Percentiles rank a stretch among this genome's conserved stretches.
phyloP scores from a whole-genome alignment of 1,284 basidiomycete genomes.

The Tausonia pullulans region DNA sequence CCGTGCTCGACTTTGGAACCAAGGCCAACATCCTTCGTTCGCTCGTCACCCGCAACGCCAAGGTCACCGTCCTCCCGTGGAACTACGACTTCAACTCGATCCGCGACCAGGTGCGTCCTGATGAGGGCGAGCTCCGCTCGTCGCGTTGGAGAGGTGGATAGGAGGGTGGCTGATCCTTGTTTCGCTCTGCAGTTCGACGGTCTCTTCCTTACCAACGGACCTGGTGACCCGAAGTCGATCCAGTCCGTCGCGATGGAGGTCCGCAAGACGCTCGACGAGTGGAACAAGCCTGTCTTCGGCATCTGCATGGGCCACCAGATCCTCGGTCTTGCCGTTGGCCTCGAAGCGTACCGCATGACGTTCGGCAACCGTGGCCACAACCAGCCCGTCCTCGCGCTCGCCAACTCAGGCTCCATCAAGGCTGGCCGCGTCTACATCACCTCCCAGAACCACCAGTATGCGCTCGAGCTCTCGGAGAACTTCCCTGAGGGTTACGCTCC shows the following conservation, averaged over 20 bases:
- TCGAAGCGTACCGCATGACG: slow-evolving; percentile 93
- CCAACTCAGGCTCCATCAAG: slow-evolving; percentile 78
- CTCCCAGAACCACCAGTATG: slow-evolving; percentile 88
- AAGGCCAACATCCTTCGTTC: slow-evolving; percentile 96
- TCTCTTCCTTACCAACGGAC: slow-evolving; percentile 92
- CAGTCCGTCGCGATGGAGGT: slow-evolving; percentile 73
- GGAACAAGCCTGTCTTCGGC: slow-evolving; percentile 89
- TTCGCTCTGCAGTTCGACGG: slow-evolving; percentile 54
- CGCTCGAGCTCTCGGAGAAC: slow-evolving; percentile 77
- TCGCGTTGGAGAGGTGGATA: too few species aligned
- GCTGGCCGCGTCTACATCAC: slow-evolving; percentile 97
- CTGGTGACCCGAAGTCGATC: slow-evolving; percentile 85
- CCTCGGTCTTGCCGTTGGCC: slow-evolving; percentile 90
- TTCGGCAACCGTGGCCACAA: slow-evolving; percentile 82
- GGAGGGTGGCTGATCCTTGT: too few species aligned
- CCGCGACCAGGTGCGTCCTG: slow-evolving; percentile 48
- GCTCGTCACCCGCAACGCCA: slow-evolving; percentile 76
- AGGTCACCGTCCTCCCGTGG: slow-evolving; percentile 95
- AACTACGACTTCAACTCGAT: slow-evolving; percentile 89
- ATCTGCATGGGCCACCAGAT: slow-evolving; percentile 99
- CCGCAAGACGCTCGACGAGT: slow-evolving; percentile 68
- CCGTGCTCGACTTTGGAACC: slow-evolving; percentile 91
- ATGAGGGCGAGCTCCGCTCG: too few species aligned
- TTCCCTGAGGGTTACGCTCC: slow-evolving; percentile 94
- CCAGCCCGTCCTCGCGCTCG: slow-evolving; percentile 90